phyloP scores from a whole-genome alignment of 352 stramenopile species.

The Pythium brassicae region DNA sequence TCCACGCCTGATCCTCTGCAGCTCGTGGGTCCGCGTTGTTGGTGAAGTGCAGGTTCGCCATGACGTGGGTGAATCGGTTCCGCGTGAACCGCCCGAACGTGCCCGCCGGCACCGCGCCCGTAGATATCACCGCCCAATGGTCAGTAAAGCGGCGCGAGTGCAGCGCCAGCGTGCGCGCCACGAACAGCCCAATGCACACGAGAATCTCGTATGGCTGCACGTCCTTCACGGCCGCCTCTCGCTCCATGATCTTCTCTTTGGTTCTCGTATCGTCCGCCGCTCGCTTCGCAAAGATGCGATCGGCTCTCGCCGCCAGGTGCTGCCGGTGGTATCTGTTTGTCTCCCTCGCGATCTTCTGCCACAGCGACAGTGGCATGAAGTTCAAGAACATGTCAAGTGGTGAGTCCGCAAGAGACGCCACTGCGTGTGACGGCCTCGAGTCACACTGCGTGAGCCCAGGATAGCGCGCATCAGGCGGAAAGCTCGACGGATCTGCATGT shows the following conservation, averaged over 20 bases:
- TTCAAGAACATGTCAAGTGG: conserved; percentile 4
- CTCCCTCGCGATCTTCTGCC: conserved; percentile 1
- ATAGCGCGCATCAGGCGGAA: too few species aligned
- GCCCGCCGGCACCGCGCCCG: background rate
- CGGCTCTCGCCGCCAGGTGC: background rate
- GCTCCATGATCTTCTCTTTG: background rate
- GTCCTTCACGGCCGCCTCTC: background rate
- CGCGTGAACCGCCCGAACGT: conserved; percentile 2
- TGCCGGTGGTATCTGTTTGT: conserved; percentile 3
- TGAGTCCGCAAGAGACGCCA: conserved; percentile 1
- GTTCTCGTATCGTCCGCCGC: background rate
- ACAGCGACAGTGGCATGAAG: conserved; percentile 2
- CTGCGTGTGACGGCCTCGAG: conserved; percentile 8
- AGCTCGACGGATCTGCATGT: too few species aligned
- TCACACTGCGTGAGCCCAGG: too few species aligned
- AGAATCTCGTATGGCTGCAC: background rate
- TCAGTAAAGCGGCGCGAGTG: background rate
- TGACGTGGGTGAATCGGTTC: conserved; percentile 1
- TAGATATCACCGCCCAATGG: background rate
- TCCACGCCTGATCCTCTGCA: background rate
- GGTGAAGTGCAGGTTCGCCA: conserved; percentile 9
- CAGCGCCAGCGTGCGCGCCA: background rate
- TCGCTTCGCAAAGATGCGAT: background rate
- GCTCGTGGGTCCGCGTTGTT: background rate
- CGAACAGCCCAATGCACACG: background rate